Percentiles rank a stretch among this genome's conserved stretches.
phyloP scores from a whole-genome alignment of 371 early-diverging fungal genomes.

The Mucor sp. region DNA sequence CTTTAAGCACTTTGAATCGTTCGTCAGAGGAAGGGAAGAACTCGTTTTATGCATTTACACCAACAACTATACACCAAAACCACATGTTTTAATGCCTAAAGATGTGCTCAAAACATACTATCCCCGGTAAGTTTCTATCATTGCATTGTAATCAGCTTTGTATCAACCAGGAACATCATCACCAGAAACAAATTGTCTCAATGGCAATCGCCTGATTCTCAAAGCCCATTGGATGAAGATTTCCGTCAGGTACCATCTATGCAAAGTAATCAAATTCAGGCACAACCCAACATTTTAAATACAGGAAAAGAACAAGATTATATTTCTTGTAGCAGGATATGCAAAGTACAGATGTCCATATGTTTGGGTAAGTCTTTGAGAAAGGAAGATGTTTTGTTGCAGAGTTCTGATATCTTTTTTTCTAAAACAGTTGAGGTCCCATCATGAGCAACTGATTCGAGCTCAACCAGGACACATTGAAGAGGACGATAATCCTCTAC shows the following conservation, averaged over 20 bases:
- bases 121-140: conserved; percentile 4
- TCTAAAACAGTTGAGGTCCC: conserved; percentile 56
- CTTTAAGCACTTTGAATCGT: conserved; percentile 72
- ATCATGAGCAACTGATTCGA: conserved; percentile 58
- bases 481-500: conserved; percentile 57
- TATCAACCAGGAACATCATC: not conserved
- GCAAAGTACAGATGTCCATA: conserved; percentile 80
- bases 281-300: not conserved
- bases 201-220: conserved; percentile 29
- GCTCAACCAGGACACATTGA: conserved; percentile 22
- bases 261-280: not conserved
- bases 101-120: conserved; percentile 25
- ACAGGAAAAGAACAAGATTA: conserved; percentile 52
- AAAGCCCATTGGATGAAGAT: conserved; percentile 56
- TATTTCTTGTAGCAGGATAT: conserved; percentile 79
- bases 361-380: conserved; percentile 64
- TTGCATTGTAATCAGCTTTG: not conserved
- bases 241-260: conserved; percentile 39
- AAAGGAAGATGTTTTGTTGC: no score
- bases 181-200: not conserved
- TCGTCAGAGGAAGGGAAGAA: conserved; percentile 77
- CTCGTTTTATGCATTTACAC: conserved; percentile 63
- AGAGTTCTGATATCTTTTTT: not conserved
- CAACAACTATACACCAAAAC: conserved; percentile 20
- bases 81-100: conserved; percentile 13